Percentiles rank a stretch among this genome's conserved stretches.
Conservation (phyloP, 345 rosid species). For the Euphorbia peplus region DNA sequence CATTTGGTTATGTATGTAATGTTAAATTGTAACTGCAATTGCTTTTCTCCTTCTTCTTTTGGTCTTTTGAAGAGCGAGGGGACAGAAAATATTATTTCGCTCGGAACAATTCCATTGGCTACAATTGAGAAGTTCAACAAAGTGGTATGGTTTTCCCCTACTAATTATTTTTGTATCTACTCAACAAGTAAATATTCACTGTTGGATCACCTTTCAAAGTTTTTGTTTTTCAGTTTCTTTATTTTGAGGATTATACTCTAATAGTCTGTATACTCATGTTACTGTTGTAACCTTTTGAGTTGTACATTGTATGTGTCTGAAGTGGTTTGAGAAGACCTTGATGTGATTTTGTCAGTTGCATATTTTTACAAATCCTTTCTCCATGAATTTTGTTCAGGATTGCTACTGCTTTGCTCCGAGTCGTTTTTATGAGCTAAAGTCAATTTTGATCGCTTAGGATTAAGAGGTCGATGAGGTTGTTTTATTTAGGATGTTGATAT, state of each 20-base stretch:
- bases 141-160: constrained; percentile 38
- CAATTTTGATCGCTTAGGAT: background rate
- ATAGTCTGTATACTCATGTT: background rate
- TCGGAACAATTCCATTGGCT: constrained; percentile 80
- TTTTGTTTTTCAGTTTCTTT: background rate
- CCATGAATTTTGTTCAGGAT: background rate
- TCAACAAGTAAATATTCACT: background rate
- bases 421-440: background rate
- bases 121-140: constrained; percentile 91
- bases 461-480: background rate
- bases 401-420: background rate
- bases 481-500: background rate
- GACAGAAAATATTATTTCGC: constrained; percentile 60
- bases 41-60: constrained; percentile 15
- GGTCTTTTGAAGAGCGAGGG: constrained; percentile 63
- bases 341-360: background rate
- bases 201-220: background rate
- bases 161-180: background rate
- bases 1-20: background rate
- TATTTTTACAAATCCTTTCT: background rate
- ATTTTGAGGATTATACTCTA: background rate
- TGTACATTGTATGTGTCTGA: background rate
- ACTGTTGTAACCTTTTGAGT: background rate
- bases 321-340: background rate
- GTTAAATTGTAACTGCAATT: background rate